Evolutionary conservation across 2,329 filamentous ascomycete genomes (phyloP).

Genomic region (Neurospora sp.): DNA sequence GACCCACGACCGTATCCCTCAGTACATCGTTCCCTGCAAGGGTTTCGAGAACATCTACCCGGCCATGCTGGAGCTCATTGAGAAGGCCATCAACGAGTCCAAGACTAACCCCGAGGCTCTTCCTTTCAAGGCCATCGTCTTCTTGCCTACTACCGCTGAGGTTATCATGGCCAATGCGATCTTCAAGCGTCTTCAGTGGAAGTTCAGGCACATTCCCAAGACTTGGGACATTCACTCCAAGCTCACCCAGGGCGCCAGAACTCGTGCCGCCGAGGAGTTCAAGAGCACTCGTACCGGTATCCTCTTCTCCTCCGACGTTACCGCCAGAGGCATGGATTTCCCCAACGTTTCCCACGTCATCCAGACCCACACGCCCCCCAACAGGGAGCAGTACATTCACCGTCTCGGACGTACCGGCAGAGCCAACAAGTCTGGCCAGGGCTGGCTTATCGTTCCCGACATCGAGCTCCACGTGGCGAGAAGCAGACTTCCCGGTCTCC

Average conservation of each 20-base stretch:
- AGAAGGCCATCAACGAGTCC: slow-evolving; percentile 41
- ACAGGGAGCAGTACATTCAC: slow-evolving; percentile 66
- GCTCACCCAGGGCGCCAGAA: slow-evolving; percentile 60
- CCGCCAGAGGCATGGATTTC: slow-evolving; percentile 76
- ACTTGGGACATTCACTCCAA: slow-evolving; percentile 65
- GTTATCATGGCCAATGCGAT: slow-evolving; percentile 55
- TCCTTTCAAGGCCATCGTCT: slow-evolving; percentile 94
- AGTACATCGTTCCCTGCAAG: slow-evolving; percentile 57
- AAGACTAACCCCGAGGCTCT: slow-evolving; percentile 25
- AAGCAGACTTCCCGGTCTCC: slow-evolving; percentile 45
- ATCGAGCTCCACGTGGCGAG: slow-evolving; percentile 40
- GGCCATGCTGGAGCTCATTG: slow-evolving; percentile 63
- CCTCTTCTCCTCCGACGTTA: slow-evolving; percentile 70
- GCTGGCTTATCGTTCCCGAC: slow-evolving; percentile 54
- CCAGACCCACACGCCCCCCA: slow-evolving; percentile 55
- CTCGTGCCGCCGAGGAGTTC: slow-evolving; percentile 62
- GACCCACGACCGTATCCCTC: slow-evolving; percentile 77
- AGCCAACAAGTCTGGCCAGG: slow-evolving; percentile 62
- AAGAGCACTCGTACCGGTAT: slow-evolving; percentile 51
- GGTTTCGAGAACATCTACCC: slow-evolving; percentile 71
- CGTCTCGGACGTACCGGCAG: slow-evolving; percentile 68
- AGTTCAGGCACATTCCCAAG: slow-evolving; percentile 29
- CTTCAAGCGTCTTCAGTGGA: slow-evolving; percentile 37
- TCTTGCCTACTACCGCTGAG: slow-evolving; percentile 70
- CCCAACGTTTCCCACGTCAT: slow-evolving; percentile 72